phyloP scores from a whole-genome alignment of 306 rosid species.

The apple (Malus domestica) region ASM211411v1 NC_041797.1:8609001-8609500 shows the following conservation, averaged over 20 bases:
- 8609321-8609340: neutral
- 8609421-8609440: conserved; percentile 58
- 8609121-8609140: neutral
- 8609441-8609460: conserved; percentile 63
- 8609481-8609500: conserved; percentile 61
- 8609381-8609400: conserved; percentile 12
- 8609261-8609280: neutral
- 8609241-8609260: neutral
- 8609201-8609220: too few relatives aligned
- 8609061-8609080: too few relatives aligned
- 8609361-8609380: neutral
- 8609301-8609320: neutral
- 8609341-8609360: neutral
- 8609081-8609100: too few relatives aligned
- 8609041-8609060: neutral
- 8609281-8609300: neutral
- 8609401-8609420: conserved; percentile 43
- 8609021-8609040: neutral
- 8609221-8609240: neutral
- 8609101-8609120: neutral
- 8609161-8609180: neutral
- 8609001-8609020: neutral
- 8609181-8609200: neutral
- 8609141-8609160: neutral
- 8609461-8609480: conserved; percentile 69